Percentiles rank a stretch among this genome's conserved stretches.
These are phyloP conservation scores for Croton laevigatus DNA, from an alignment of 441 rosid genomes.

Conservation along the genomic window DNA sequence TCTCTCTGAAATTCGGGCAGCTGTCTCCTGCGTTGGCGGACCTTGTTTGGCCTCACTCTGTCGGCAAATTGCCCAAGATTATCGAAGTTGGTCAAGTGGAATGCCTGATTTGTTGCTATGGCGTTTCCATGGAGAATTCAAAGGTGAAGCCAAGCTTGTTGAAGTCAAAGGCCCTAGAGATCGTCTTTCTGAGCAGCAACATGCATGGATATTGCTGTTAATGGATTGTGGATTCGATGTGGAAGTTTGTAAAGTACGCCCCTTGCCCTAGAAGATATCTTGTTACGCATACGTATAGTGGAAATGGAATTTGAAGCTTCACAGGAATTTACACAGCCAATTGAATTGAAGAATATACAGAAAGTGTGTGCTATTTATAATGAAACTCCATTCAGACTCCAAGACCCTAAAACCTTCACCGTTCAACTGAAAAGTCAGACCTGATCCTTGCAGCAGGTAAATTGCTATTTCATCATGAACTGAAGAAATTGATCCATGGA, in stretches of 20 bases:
- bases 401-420: no score
- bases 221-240: conserved; percentile 77
- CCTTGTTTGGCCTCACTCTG: conserved; percentile 73
- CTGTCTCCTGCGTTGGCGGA: conserved; percentile 74
- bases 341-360: background rate
- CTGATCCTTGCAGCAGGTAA: no score
- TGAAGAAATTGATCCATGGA: no score
- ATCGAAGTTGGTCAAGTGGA: conserved; percentile 87
- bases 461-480: no score
- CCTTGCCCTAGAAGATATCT: conserved; percentile 24
- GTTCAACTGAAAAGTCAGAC: no score
- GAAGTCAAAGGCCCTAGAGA: conserved; percentile 91
- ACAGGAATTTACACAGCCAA: background rate
- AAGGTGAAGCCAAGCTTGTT: conserved; percentile 92
- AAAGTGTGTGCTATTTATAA: background rate
- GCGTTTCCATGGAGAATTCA: conserved; percentile 74
- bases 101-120: conserved; percentile 91
- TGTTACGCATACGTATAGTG: background rate
- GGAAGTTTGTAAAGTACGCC: conserved; percentile 82
- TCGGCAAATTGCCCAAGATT: conserved; percentile 70
- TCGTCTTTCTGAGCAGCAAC: conserved; percentile 86
- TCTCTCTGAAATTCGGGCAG: conserved; percentile 73
- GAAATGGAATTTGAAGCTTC: background rate
- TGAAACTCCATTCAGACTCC: no score
- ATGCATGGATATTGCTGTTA: conserved; percentile 79